A percentile compares a stretch with the other conserved stretches of the same genome.
These are phyloP conservation scores for Dianthus caryophyllus DNA, from an alignment of 148 eudicot genomes.

Conservation along the genomic window DNA sequence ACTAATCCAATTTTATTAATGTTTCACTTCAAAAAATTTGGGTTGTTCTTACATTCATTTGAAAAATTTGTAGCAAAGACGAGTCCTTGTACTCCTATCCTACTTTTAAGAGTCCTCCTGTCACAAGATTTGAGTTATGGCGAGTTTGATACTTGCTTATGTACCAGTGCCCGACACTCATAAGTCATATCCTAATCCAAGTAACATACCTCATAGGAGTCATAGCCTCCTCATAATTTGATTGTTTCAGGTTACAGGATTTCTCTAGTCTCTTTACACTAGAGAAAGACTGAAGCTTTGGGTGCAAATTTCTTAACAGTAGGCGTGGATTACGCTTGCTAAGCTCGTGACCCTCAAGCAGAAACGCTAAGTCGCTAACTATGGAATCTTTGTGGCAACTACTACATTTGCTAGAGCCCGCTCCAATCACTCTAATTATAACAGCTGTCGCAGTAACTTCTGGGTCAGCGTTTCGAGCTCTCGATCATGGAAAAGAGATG, in stretches of 20 bases:
- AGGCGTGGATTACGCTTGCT: background rate
- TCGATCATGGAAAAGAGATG: constrained; percentile 90
- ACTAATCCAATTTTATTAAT: too few species aligned
- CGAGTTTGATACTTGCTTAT: too few species aligned
- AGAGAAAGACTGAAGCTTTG: constrained; percentile 32
- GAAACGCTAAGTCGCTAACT: background rate
- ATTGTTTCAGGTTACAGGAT: constrained; percentile 36
- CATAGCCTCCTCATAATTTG: too few species aligned
- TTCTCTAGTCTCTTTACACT: constrained; percentile 27
- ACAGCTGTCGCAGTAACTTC: constrained; percentile 86
- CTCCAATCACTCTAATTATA: constrained; percentile 72
- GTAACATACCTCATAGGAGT: too few species aligned
- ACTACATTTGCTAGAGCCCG: constrained; percentile 78
- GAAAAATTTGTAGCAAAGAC: too few species aligned
- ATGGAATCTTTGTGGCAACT: constrained; percentile 94
- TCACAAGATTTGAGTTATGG: too few species aligned
- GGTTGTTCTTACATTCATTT: too few species aligned
- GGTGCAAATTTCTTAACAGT: background rate
- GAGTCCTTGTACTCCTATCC: too few species aligned
- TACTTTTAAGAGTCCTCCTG: too few species aligned
- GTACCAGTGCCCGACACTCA: too few species aligned
- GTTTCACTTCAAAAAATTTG: too few species aligned
- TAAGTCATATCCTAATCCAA: too few species aligned
- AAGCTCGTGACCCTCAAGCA: constrained; percentile 13
- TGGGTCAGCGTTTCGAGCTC: constrained; percentile 89